Base-by-base conservation (phyloP, 345 rosid species). In the Bretschneidera sinensis region DNA sequence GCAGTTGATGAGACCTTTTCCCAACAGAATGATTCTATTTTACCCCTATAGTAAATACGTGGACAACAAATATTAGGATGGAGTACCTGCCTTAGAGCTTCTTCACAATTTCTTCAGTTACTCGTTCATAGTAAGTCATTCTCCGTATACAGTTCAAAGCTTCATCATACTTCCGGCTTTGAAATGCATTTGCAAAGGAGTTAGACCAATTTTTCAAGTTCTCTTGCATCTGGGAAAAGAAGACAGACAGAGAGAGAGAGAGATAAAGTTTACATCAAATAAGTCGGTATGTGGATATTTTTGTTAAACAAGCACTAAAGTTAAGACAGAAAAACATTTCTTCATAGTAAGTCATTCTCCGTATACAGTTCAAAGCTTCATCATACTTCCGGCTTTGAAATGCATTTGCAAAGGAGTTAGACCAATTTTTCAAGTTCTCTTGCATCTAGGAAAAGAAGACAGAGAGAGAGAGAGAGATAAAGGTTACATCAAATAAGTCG, bases 41-140 rank as follows among this genome's bases (percentile, higher is more conserved):
- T 1, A 39, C 16, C 45, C 45, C 10, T 39, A 39, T 39, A 39
- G 1, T 1, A 5, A 39, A 39, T 5, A 11, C 45, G 9, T 31
- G 35, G 35, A 31, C 15, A 39, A 39, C 9, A 39, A 39, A 28
- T 9, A 39, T 39, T 39, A 39, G 45, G 45, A 39, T 39, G 1
- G 15, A 39, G 28, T 60, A 75, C 73, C 75, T 61, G 49, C 65
- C 64, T 83, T 69, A 87, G 39, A 87, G 89, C 83, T 79, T 89
- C 82, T 80, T 89, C 60, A 69, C 60, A 48, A 89, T 89, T 78
- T 92, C 96, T 81, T 89, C 97, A 35, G 66, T 78, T 22, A 80
- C 87, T 33, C 96, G 85, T 48, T 74, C 77, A 57, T 92, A 92
- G 69, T 92, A 92, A 60, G 87, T 87, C 98, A 87, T 89, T 71